Evolutionary conservation across 345 rosid species (phyloP).

Genomic region (Populus euphratica): DNA sequence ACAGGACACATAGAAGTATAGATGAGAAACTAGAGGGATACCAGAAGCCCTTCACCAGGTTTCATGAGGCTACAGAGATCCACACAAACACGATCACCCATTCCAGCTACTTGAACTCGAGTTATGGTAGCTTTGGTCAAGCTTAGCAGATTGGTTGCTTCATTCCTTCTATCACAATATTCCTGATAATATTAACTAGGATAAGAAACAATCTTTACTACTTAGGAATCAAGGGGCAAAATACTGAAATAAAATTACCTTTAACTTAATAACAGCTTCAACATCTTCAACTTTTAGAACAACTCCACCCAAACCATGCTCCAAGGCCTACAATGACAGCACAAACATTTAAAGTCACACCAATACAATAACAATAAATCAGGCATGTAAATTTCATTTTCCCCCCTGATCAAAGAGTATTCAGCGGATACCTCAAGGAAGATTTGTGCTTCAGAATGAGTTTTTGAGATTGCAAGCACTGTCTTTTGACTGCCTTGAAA

Average conservation of each 20-base stretch:
- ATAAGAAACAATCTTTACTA: constrained; percentile 30
- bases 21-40: constrained; percentile 25
- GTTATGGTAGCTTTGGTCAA: constrained; percentile 62
- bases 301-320: constrained; percentile 79
- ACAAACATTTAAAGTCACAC: neutral
- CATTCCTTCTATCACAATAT: constrained; percentile 72
- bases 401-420: neutral
- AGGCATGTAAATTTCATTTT: neutral
- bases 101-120: constrained; percentile 53
- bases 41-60: constrained; percentile 94
- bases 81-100: constrained; percentile 93
- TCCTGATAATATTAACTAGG: constrained; percentile 44
- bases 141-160: constrained; percentile 50
- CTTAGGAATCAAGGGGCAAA: neutral
- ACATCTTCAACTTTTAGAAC: constrained; percentile 60
- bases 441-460: constrained; percentile 55
- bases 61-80: constrained; percentile 93
- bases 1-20: neutral
- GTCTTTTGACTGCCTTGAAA: constrained; percentile 72
- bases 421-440: constrained; percentile 60
- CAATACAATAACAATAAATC: neutral
- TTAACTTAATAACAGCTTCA: constrained; percentile 56
- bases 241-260: constrained; percentile 39
- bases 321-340: constrained; percentile 54
- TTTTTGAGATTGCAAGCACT: constrained; percentile 66